These are phyloP conservation scores for Ceriops zippeliana DNA, from an alignment of 345 rosid genomes.

Conservation along the genomic window DNA sequence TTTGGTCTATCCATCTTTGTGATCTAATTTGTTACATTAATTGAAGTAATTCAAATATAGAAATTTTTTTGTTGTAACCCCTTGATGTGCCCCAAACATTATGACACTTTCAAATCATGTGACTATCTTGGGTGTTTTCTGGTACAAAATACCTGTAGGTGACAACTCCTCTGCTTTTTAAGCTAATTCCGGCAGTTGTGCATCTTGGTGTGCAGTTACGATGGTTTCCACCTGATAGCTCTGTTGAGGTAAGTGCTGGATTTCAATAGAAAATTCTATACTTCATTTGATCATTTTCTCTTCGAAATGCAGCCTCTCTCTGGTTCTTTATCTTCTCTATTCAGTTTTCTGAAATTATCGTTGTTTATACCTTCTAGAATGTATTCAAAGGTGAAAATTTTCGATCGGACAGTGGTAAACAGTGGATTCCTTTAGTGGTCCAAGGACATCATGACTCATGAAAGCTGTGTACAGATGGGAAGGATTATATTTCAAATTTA, in stretches of 20 bases:
- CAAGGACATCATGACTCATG: constrained; percentile 24
- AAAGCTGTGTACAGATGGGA: constrained; percentile 2
- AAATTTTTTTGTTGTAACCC: neutral
- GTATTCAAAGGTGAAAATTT: constrained; percentile 84
- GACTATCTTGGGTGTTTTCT: constrained; percentile 5
- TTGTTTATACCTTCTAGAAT: constrained; percentile 56
- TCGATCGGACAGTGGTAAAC: constrained; percentile 38
- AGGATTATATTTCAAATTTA: constrained; percentile 1
- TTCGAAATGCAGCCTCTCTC: neutral
- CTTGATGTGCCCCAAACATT: neutral
- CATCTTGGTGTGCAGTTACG: constrained; percentile 84
- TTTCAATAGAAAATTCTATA: neutral
- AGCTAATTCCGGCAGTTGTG: constrained; percentile 86
- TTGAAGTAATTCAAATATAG: no score
- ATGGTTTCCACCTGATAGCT: constrained; percentile 79
- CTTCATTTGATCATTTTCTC: neutral
- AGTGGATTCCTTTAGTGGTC: constrained; percentile 17
- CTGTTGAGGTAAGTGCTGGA: constrained; percentile 57
- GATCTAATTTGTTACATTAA: no score
- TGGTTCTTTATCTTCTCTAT: neutral
- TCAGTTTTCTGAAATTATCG: constrained; percentile 9
- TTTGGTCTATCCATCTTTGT: no score
- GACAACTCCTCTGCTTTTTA: constrained; percentile 94
- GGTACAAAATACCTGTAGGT: constrained; percentile 43
- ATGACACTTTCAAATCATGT: neutral